Base-by-base conservation (phyloP, 192 early-diverging fungal species). In the Chytriomyces sp. region DNA sequence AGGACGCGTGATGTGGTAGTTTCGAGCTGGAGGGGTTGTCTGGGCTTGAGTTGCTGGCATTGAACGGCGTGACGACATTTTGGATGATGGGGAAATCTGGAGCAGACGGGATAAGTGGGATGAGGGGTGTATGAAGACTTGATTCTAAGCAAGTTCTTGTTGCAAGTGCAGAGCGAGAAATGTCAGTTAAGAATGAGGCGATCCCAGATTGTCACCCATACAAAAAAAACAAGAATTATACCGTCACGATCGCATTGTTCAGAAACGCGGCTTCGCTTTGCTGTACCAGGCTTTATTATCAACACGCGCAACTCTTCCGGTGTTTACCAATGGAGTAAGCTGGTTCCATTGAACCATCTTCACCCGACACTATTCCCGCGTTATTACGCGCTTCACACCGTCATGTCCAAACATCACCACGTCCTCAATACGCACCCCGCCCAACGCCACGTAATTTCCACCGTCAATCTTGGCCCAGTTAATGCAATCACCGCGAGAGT, bases 381-480 rank as follows among this genome's bases (percentile, higher is more conserved):
- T 82, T 26, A 82, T 35, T 10, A 86, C 66, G 44, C 46, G 61
- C 71, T 62, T 78, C 75, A 46, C 46, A 18, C 86, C 84, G 1
- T 76, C 76, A 49, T 67, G 59, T 10, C 78, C 79, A 49, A 88
- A 76, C 45, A 79, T 71, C 5, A 88, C 77, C 8, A 88, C 82
- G 59, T 88, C 87, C 65, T 88, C 87, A 61, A 83, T 84, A n/a
- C 87, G 23, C 3, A 86, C 87, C 24, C 87, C 87, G 24, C 87
- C 87, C 9, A 79, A 10, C 20, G 75, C 48, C 2, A 53, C 64
- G 45, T 69, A 80, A 7, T 66, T 45, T 6, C 60, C 79, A 5
- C 59, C 26, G 57, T 85, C 85, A 16, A 86, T 71, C 49, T 77
- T 79, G 24, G 63, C 78, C 85, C 85, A 88, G 69, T 88, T 81